phyloP scores from a whole-genome alignment of 2,329 filamentous ascomycete genomes.

The Xylaria sp. region DNA sequence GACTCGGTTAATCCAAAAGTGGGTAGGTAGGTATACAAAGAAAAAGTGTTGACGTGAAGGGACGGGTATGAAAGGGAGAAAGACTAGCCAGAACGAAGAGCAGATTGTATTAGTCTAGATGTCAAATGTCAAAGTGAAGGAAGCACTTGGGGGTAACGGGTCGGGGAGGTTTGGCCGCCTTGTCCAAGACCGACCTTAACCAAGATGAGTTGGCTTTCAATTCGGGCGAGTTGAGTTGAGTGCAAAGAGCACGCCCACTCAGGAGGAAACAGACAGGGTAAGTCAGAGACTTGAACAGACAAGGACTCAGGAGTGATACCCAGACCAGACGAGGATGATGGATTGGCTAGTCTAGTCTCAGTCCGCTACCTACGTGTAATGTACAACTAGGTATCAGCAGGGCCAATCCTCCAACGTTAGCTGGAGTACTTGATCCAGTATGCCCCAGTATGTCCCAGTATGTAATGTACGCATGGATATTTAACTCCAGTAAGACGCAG shows the following conservation, averaged over 20 bases:
- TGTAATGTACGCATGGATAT: too few relatives aligned
- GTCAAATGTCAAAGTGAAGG: background rate
- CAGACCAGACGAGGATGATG: too few relatives aligned
- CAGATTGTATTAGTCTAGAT: background rate
- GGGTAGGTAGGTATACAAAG: constrained; percentile 20
- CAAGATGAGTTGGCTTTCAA: background rate
- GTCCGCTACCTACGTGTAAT: too few relatives aligned
- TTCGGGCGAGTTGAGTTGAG: constrained; percentile 6
- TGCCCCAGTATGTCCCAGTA: too few relatives aligned
- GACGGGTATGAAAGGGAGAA: constrained; percentile 6
- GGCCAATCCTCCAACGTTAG: too few relatives aligned
- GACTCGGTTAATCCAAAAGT: constrained; percentile 2
- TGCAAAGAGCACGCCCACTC: constrained; percentile 19
- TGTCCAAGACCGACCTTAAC: background rate
- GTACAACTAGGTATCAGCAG: too few relatives aligned
- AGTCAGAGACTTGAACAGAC: background rate
- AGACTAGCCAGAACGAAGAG: constrained; percentile 11
- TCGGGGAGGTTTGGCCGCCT: background rate
- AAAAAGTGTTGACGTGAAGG: constrained; percentile 9
- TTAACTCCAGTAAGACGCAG: too few relatives aligned
- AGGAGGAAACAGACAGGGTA: background rate
- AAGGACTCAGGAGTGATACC: too few relatives aligned
- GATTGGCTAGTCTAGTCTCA: too few relatives aligned
- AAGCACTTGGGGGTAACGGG: background rate
- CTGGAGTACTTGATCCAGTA: too few relatives aligned